phyloP scores from a whole-genome alignment of 176 grass and related monocot species.

The Zea luxurians region DNA sequence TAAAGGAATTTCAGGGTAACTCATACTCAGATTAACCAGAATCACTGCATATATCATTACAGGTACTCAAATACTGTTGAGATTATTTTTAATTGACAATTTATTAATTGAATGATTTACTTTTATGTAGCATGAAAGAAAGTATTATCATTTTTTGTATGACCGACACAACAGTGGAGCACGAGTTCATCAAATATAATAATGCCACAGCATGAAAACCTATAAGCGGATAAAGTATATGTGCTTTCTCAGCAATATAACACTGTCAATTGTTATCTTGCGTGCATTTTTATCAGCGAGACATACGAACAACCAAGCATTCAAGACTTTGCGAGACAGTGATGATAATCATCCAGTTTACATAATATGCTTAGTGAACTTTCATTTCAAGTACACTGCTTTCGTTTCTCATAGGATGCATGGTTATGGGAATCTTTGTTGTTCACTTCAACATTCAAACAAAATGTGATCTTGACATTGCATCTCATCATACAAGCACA shows the following conservation, averaged over 20 bases:
- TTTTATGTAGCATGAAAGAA: neutral
- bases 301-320: neutral
- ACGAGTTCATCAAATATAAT: neutral
- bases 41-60: neutral
- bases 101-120: neutral
- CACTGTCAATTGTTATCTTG: neutral
- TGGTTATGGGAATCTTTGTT: neutral
- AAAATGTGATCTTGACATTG: neutral
- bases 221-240: neutral
- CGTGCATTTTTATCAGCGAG: neutral
- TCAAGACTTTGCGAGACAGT: neutral
- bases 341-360: neutral
- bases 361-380: neutral
- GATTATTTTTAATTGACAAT: neutral
- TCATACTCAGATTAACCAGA: neutral
- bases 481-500: neutral
- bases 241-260: neutral
- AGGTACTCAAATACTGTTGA: neutral
- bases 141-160: neutral
- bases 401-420: constrained; percentile 5
- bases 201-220: neutral
- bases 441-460: neutral
- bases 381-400: constrained; percentile 8
- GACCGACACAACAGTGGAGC: neutral
- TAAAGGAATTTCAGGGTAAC: neutral